These are phyloP conservation scores for Penicillium silybi DNA, from an alignment of 495 filamentous ascomycete genomes.

Conservation along the genomic window DNA sequence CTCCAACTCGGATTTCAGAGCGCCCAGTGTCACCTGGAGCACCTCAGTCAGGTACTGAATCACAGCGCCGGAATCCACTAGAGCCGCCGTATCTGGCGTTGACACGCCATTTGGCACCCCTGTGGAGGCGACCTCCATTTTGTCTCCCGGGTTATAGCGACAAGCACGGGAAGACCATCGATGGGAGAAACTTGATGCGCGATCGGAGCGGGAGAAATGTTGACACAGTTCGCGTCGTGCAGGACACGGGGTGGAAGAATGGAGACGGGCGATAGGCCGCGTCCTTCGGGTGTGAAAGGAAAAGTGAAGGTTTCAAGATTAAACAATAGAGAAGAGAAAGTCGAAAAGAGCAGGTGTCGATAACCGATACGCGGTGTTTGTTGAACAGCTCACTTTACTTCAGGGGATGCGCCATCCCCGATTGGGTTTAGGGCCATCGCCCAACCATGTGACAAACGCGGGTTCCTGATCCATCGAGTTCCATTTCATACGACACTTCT, in stretches of 20 bases:
- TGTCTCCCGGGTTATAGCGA: constrained; percentile 21
- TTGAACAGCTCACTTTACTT: constrained; percentile 19
- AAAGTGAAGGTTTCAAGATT: constrained; percentile 11
- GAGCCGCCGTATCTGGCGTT: constrained; percentile 34
- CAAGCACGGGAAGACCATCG: constrained; percentile 28
- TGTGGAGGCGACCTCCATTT: constrained; percentile 50
- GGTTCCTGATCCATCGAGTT: constrained; percentile 9
- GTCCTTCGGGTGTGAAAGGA: background rate
- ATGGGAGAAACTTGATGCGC: constrained; percentile 16
- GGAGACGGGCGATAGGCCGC: constrained; percentile 2
- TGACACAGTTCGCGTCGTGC: constrained; percentile 21
- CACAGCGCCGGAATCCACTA: constrained; percentile 57
- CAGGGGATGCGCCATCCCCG: constrained; percentile 27
- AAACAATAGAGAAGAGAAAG: constrained; percentile 11
- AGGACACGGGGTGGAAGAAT: background rate
- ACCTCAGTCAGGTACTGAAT: constrained; percentile 77
- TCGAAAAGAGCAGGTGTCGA: background rate
- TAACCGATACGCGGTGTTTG: constrained; percentile 29
- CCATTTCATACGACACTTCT: background rate
- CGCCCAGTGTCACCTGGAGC: constrained; percentile 80
- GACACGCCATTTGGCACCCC: constrained; percentile 46
- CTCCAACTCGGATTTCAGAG: constrained; percentile 75
- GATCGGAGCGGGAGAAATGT: constrained; percentile 18
- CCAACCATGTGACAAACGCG: constrained; percentile 20
- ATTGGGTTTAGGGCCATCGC: constrained; percentile 23